Conservation (phyloP, 192 early-diverging fungal genomes). For the Gigaspora rosea region DNA sequence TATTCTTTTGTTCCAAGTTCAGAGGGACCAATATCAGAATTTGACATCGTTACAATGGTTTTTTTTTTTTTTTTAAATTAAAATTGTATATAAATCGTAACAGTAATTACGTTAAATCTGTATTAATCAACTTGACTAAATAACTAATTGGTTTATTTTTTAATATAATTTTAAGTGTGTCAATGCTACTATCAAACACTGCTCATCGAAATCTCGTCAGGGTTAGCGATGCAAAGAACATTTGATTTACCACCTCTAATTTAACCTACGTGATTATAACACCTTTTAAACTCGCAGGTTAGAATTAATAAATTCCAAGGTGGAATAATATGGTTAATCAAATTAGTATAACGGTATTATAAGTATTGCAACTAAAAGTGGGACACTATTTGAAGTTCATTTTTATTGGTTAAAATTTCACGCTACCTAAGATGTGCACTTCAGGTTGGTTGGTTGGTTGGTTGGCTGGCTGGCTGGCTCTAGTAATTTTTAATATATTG, state of each 20-base stretch:
- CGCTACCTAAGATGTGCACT: too few relatives aligned
- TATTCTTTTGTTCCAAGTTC: conserved; percentile 64
- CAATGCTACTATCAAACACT: conserved; percentile 16
- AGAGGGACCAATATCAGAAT: conserved; percentile 30
- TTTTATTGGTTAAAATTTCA: too few relatives aligned
- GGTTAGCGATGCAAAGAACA: conserved; percentile 12
- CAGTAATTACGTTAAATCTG: neutral
- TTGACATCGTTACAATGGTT: neutral
- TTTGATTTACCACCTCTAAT: neutral
- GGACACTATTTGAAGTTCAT: too few relatives aligned
- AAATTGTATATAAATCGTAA: neutral
- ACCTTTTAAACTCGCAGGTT: neutral
- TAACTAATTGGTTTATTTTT: neutral
- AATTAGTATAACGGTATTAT: too few relatives aligned
- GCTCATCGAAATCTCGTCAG: conserved; percentile 6
- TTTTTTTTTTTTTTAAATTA: neutral
- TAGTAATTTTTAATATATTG: too few relatives aligned
- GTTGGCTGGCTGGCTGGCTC: too few relatives aligned
- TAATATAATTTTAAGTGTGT: neutral
- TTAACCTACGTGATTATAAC: neutral
- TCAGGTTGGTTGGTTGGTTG: too few relatives aligned
- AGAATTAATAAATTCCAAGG: too few relatives aligned
- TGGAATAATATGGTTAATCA: too few relatives aligned
- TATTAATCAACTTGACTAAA: neutral
- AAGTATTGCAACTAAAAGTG: too few relatives aligned